Evolutionary conservation across 495 filamentous ascomycete species (phyloP).

Genomic region (Lindgomyces ingoldianus): DNA sequence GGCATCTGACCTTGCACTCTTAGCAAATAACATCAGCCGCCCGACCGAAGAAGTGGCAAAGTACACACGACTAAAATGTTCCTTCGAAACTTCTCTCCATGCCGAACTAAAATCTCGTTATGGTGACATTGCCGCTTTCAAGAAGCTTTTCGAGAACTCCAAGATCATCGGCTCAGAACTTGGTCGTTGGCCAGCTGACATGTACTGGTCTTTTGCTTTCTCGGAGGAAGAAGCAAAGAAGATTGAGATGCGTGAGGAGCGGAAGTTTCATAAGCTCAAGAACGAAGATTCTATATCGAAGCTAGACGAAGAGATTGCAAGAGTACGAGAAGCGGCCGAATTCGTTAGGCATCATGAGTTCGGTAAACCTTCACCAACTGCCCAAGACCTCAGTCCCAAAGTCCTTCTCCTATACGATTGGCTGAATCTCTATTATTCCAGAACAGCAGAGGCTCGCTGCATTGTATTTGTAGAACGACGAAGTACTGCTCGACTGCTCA

Average conservation of each 20-base stretch:
- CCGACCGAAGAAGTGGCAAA: constrained; percentile 62
- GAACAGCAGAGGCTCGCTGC: constrained; percentile 63
- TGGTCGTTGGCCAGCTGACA: constrained; percentile 85
- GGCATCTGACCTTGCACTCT: constrained; percentile 62
- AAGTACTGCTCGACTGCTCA: constrained; percentile 73
- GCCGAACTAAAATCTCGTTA: constrained; percentile 57
- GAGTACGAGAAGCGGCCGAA: constrained; percentile 61
- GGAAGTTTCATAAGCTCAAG: constrained; percentile 41
- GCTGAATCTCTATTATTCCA: constrained; percentile 60
- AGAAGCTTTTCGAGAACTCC: constrained; percentile 60
- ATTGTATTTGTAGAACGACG: constrained; percentile 85
- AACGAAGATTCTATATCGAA: constrained; percentile 44
- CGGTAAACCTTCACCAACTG: constrained; percentile 46
- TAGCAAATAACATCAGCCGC: constrained; percentile 60
- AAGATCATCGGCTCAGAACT: constrained; percentile 65
- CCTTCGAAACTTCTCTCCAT: constrained; percentile 67
- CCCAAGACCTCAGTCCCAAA: constrained; percentile 66
- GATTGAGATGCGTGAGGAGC: constrained; percentile 59
- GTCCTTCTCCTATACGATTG: constrained; percentile 62
- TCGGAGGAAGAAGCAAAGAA: constrained; percentile 64
- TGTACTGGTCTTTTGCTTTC: constrained; percentile 73
- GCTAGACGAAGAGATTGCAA: constrained; percentile 53
- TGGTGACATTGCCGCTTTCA: constrained; percentile 59
- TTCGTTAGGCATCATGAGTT: constrained; percentile 57
- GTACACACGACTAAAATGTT: constrained; percentile 55